Base-by-base conservation (phyloP, 2,329 filamentous ascomycete genomes). In the Fusarium equiseti region DNA sequence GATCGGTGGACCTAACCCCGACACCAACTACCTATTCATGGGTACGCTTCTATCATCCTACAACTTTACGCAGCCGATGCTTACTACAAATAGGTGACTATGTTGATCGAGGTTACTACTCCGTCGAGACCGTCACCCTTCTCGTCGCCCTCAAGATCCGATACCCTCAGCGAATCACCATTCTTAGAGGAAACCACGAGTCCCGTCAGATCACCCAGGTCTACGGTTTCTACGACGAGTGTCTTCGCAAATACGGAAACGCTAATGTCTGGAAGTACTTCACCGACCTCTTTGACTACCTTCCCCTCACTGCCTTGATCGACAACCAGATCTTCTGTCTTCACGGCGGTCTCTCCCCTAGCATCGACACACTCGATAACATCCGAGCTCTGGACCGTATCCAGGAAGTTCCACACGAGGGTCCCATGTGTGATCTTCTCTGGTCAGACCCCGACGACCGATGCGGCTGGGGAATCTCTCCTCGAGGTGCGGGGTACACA, bases 21-120 rank as follows among this genome's bases (percentile, higher is more conserved):
- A 99, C 83, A 98, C 96, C 79, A 98, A 98, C 86, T 98, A 98
- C 83, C 91, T 98, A 73, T 98, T 98, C 86, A 98, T 99, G 94
- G 95, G 94, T 96, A 84, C 79, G 90, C 63, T 55, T 50, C 46
- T 29, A 48, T 15, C 20, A 49, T 32, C 16, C 31, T 29, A 15
- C 49, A 44, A n/a, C n/a, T n/a, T 40, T 32, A 22, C 20, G 40
- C 24, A 44, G 12, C 20, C 45, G 32, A 59, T 63, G 67, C 69
- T 72, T 53, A 72, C 48, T 46, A 51, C 59, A 15, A 38, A 54
- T 54, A 97, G 94, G 96, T 80, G 96, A 99, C 83, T 99, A 98
- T 79, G 96, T 99, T 78, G 96, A 99, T 82, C 91, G 96, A 86
- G 96, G 96, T 71, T 99, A 98, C 86, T 99, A 98, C 86, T 98